Base-by-base conservation (phyloP, 2,329 filamentous ascomycete genomes). In the Botrytis aclada region DNA sequence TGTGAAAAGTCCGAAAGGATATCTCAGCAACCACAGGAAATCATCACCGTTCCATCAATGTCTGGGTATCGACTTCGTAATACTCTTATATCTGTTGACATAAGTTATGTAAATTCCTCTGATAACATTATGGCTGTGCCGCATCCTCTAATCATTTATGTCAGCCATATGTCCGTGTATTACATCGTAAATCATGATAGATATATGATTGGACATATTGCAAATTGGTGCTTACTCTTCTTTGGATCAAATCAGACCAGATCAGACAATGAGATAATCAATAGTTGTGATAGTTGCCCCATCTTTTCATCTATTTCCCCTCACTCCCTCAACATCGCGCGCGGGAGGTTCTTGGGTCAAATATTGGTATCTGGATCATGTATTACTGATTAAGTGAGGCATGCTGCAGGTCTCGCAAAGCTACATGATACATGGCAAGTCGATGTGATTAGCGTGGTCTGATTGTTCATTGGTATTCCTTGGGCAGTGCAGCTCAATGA, bases 401-500 rank as follows among this genome's bases (percentile, higher is more conserved):
- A 71, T 65, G 69, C 69, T 71, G 69, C 69, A 71, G 60, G 70
- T 71, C 47, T 71, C 61, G 61, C 70, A 56, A 58, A 58, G 70
- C 47, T 66, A 66, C 61, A 65, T 66, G 47, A 41, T 66, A 65
- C 37, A 71, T 65, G 70, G 70, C 70, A 65, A 71, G 61, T 64
- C 56, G 29, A 71, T 71, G 70, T 65, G 39, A 65, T 71, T 56
- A 56, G 70, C 70, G 70, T 71, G 61, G 70, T 71, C 45, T 43
- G 43, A 47, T 29, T 67, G 47, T 54, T 66, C 64, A 20, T 20
- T n/a, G 64, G 45, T 22, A 66, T 66, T 54, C 45, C 47, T 29
- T 54, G 14, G 32, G 16, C 9, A 37, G n/a, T 12, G 29, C 37
- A 14, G 32, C 63, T 66, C 25, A 18, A 41, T 43, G 37, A 43